Evolutionary conservation across 1,284 basidiomycete genomes (phyloP).

Genomic region (Phellinidium pouzarii): DNA sequence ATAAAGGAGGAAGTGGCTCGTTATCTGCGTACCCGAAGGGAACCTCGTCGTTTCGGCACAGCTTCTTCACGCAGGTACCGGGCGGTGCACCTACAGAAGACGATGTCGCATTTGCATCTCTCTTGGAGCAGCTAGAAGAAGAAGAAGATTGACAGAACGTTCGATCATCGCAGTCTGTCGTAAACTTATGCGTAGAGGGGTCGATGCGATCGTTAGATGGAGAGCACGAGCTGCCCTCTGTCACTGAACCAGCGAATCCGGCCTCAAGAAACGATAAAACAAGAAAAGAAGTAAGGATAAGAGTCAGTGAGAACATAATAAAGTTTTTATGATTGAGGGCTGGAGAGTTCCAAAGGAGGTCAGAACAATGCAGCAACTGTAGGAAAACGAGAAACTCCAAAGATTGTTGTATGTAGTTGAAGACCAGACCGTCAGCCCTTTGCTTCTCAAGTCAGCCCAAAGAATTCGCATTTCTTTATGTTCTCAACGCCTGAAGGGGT

Average conservation of each 20-base stretch:
- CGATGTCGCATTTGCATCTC: not conserved
- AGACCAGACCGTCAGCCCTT: not conserved
- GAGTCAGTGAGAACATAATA: not conserved
- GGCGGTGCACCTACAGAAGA: not conserved
- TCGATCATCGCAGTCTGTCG: slow-evolving; percentile 56
- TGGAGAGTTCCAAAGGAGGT: not conserved
- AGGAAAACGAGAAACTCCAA: too few relatives aligned
- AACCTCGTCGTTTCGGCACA: slow-evolving; percentile 61
- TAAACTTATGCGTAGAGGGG: slow-evolving; percentile 49
- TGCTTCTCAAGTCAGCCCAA: not conserved
- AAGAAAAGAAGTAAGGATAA: not conserved
- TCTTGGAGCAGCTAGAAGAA: slow-evolving; percentile 20
- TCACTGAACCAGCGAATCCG: slow-evolving; percentile 14
- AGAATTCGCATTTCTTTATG: too few relatives aligned
- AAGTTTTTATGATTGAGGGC: not conserved
- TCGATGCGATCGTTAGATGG: slow-evolving; percentile 48
- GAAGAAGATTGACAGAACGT: slow-evolving; percentile 47
- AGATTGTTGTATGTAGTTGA: too few relatives aligned
- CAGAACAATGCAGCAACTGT: not conserved
- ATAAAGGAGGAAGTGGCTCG: slow-evolving; percentile 50
- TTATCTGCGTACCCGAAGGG: slow-evolving; percentile 45
- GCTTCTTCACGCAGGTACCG: slow-evolving; percentile 40
- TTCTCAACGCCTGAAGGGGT: too few relatives aligned
- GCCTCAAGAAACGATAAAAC: not conserved
- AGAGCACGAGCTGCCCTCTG: slow-evolving; percentile 28